phyloP scores from a whole-genome alignment of 768 basidiomycete species.

The Tulasnella sp. region DNA sequence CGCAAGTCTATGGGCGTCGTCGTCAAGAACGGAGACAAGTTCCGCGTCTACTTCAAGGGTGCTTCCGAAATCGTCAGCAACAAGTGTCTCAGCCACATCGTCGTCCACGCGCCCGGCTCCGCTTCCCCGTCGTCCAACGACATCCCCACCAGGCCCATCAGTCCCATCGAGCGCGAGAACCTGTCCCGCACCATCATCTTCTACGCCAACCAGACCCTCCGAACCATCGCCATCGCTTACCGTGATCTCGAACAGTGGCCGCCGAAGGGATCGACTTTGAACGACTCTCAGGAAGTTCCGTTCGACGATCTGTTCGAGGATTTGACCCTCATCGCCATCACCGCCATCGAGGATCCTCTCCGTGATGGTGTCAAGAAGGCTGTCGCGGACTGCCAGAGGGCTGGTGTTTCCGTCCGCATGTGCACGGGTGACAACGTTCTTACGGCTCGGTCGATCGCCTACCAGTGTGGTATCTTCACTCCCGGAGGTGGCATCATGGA shows the following conservation, averaged over 20 bases:
- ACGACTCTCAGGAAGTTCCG: slow-evolving; percentile 58
- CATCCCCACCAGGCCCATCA: slow-evolving; percentile 61
- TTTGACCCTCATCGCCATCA: slow-evolving; percentile 81
- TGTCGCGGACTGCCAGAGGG: slow-evolving; percentile 78
- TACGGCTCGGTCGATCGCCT: slow-evolving; percentile 92
- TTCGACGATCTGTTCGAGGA: slow-evolving; percentile 67
- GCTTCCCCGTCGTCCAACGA: slow-evolving; percentile 35
- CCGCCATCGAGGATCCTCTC: slow-evolving; percentile 95
- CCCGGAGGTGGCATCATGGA: slow-evolving; percentile 97
- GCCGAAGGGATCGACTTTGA: slow-evolving; percentile 47
- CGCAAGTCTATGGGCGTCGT: slow-evolving; percentile 94
- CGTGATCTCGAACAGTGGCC: slow-evolving; percentile 86
- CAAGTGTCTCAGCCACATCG: slow-evolving; percentile 67
- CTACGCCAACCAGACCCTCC: slow-evolving; percentile 92
- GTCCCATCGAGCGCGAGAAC: slow-evolving; percentile 67
- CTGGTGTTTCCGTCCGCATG: slow-evolving; percentile 96
- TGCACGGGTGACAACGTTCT: slow-evolving; percentile 97
- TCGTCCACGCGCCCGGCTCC: slow-evolving; percentile 48
- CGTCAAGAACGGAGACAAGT: slow-evolving; percentile 49
- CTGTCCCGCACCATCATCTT: slow-evolving; percentile 92
- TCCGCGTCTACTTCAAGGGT: slow-evolving; percentile 82
- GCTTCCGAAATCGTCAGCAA: slow-evolving; percentile 90
- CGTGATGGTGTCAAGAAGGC: slow-evolving; percentile 86
- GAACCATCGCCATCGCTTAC: slow-evolving; percentile 93
- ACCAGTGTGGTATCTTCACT: slow-evolving; percentile 93